Evolutionary conservation across 257 asterid genomes (phyloP), one percentile per base, ranked within the genome.

Genomic region (Penstemon eatonii): DNA sequence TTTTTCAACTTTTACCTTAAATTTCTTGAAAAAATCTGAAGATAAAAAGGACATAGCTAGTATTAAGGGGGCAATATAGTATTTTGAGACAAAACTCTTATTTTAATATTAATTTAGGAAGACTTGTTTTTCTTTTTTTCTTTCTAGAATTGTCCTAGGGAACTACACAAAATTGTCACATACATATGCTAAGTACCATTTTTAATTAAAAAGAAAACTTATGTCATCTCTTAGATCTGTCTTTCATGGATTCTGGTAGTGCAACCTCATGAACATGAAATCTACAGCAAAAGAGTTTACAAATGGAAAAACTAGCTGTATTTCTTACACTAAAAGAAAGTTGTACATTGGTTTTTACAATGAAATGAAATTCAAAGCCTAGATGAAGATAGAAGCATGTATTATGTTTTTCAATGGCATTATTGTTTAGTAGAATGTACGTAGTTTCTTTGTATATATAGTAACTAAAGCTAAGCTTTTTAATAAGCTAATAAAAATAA

Each of bases 171-270:
- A 12, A 45, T 13, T 7, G 44, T 2, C 8, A 60, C 44, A 41
- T 8, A 33, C 39, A 18, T 55, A 38, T 54, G 11, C 37, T 19
- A 55, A 18, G 4, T 18, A 13, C 7, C 59, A n/a, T 55, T 6
- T 55, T 40, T 43, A 42, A 3, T 15, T 18, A 38, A 15, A 5
- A 42, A 39, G 41, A 41, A 8, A 40, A 38, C 3, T 18, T 5
- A 25, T 8, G 11, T 4, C 4, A 8, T 43, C 36, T 43, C 69
- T 72, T 63, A 79, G 33, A 25, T 67, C 66, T 68, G 58, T 56
- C 51, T 52, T 67, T 63, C 74, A 75, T 69, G 63, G 71, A 36
- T 63, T 52, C 52, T 50, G 72, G 56, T 66, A 50, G 65, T 61
- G 70, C 46, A 45, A 63, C 65, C 70, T 19, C 47, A 63, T 47